Base-by-base conservation (phyloP, 805 yeast species). In the Maudiozyma barnettii region DNA sequence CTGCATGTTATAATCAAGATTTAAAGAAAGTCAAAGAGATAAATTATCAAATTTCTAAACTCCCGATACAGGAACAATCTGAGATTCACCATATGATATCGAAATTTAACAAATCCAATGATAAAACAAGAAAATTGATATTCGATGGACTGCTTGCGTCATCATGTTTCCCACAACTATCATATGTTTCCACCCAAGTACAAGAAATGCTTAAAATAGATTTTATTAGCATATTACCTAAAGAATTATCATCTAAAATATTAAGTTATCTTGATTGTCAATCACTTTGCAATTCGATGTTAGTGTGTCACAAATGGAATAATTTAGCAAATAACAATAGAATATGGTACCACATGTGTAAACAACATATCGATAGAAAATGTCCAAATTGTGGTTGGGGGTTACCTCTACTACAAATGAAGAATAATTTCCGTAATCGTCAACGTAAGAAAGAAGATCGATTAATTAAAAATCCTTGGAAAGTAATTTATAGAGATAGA, bases 341-440 rank as follows among this genome's bases (percentile, higher is more conserved):
- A 44, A 97, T 93, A 2, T 93, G 99, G 99, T 93, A 91, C 63
- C 90, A 91, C 55, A 83, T 93, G 89, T 93, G 99, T 62, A 96
- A 89, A 63, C 99, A 93, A 67, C 99, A 93, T 65, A 93, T 93
- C 47, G 99, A 93, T 67, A 76, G 95, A 50, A 93, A 93, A 65
- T 93, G 99, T 69, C 95, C 96, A 37, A 87, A 87, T 60, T 93
- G 99, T 69, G 99, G 99, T 14, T 93, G 99, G 99, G 99, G 99
- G 4, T 73, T 93, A 53, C 99, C 99, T 2, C 69, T 93, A 50
- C 77, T 93, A 79, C 96, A 89, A 59, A 87, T 89, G 80, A 84
- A 82, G 61, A 51, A 51, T 33, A 73, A 84, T 46, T 83, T 82
- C 1, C 66, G 84, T 12, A 45, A 43, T 7, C 43, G 43, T 23